Conservation (phyloP, 805 yeast genomes). For the Spathaspora hagerdaliae region DNA sequence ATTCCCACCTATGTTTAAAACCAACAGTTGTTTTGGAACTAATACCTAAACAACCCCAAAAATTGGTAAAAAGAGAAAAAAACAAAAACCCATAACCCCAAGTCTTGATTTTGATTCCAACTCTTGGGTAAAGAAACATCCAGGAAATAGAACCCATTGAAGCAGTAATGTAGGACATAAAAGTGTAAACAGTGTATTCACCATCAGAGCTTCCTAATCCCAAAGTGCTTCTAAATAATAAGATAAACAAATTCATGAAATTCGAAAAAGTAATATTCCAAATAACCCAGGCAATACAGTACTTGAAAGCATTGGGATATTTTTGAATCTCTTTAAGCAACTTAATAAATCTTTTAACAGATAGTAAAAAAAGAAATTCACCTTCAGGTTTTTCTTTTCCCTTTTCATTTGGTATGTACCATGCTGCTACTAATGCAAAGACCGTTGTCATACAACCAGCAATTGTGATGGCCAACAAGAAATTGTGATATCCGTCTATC, state of each 20-base stretch:
- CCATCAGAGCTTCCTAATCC: slow-evolving; percentile 36
- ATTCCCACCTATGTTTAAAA: slow-evolving; percentile 40
- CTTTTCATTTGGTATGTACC: slow-evolving; percentile 26
- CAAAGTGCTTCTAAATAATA: slow-evolving; percentile 35
- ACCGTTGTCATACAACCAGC: slow-evolving; percentile 34
- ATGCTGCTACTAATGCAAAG: slow-evolving; percentile 20
- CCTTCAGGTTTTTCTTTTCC: slow-evolving; percentile 23
- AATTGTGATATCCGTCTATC: slow-evolving; percentile 26
- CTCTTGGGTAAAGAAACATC: slow-evolving; percentile 31
- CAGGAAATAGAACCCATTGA: slow-evolving; percentile 31
- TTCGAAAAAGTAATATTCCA: slow-evolving; percentile 37
- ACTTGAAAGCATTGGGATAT: slow-evolving; percentile 31
- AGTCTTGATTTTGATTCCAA: slow-evolving; percentile 20
- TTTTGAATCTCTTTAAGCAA: slow-evolving; percentile 20
- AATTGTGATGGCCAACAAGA: slow-evolving; percentile 34
- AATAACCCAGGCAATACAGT: slow-evolving; percentile 38
- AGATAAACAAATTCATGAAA: slow-evolving; percentile 30
- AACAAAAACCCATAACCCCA: slow-evolving; percentile 34
- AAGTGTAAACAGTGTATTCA: slow-evolving; percentile 36
- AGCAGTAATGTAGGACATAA: slow-evolving; percentile 31
- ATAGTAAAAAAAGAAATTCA: slow-evolving; percentile 19
- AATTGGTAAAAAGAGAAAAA: slow-evolving; percentile 27
- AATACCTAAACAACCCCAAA: slow-evolving; percentile 39
- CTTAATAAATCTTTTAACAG: slow-evolving; percentile 20
- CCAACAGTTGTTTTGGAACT: slow-evolving; percentile 23